Percentiles rank a stretch among this genome's conserved stretches.
These are phyloP conservation scores for Botrytis byssoidea DNA, from an alignment of 2,329 filamentous ascomycete genomes.

Conservation along the genomic window DNA sequence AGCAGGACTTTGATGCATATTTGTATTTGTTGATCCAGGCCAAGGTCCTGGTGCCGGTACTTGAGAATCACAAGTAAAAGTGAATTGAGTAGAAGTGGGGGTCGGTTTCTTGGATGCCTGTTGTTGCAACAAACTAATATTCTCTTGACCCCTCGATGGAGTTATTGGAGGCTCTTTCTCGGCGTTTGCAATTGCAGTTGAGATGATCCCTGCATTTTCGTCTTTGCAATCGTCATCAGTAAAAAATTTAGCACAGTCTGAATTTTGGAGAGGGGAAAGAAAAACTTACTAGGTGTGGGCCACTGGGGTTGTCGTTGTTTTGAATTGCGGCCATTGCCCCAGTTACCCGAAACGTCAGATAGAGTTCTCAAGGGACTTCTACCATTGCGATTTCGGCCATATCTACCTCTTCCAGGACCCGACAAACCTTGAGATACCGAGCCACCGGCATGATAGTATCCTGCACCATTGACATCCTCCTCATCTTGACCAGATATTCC, in stretches of 20 bases:
- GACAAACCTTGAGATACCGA: conserved; percentile 67
- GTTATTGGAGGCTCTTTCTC: conserved; percentile 61
- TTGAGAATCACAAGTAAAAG: conserved; percentile 92
- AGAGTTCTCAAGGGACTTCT: conserved; percentile 62
- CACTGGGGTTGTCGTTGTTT: conserved; percentile 39
- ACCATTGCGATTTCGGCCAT: conserved; percentile 64
- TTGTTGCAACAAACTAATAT: conserved; percentile 74
- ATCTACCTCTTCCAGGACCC: conserved; percentile 79
- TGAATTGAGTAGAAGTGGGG: conserved; percentile 83
- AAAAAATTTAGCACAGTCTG: conserved; percentile 18
- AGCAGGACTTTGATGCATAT: conserved; percentile 32
- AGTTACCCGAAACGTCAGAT: conserved; percentile 49
- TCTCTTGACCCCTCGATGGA: conserved; percentile 66
- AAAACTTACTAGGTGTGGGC: conserved; percentile 35
- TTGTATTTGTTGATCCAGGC: conserved; percentile 51
- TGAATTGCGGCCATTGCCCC: conserved; percentile 37
- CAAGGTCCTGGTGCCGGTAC: conserved; percentile 76
- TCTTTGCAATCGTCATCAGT: conserved; percentile 43
- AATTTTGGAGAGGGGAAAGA: conserved; percentile 18
- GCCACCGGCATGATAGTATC: conserved; percentile 56
- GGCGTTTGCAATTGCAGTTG: conserved; percentile 88
- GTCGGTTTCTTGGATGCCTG: conserved; percentile 59
- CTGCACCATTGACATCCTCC: conserved; percentile 42
- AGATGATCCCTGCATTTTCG: conserved; percentile 76
- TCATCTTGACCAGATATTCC: conserved; percentile 53